Percentiles rank a stretch among this genome's conserved stretches.
phyloP scores from a whole-genome alignment of 805 yeast species.

The Nakazawaea wickerhamii region DNA sequence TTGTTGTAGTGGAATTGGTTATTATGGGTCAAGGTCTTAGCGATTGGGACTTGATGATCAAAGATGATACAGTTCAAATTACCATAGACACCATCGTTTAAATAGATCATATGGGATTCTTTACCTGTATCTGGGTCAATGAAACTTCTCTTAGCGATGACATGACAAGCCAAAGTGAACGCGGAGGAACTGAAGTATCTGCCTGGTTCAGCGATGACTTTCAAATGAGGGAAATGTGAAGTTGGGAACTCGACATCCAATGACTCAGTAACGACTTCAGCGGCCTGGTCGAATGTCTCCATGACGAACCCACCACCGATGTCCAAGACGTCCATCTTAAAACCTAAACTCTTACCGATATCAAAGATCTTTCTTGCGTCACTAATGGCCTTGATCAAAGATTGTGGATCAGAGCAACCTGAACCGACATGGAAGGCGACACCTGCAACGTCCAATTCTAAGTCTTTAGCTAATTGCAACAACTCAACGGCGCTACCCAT shows the following conservation, averaged over 20 bases:
- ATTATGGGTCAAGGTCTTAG: constrained; percentile 57
- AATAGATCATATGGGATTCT: constrained; percentile 63
- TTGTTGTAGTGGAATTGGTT: constrained; percentile 37
- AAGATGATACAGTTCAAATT: constrained; percentile 89
- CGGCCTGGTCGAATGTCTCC: constrained; percentile 51
- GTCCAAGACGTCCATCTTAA: constrained; percentile 55
- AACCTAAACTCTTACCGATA: constrained; percentile 42
- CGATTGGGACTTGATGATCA: constrained; percentile 81
- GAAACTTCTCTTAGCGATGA: constrained; percentile 72
- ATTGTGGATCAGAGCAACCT: constrained; percentile 71
- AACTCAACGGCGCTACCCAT: constrained; percentile 46
- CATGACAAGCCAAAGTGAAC: constrained; percentile 76
- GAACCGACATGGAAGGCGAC: constrained; percentile 96
- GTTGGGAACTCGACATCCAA: constrained; percentile 59
- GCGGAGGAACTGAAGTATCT: constrained; percentile 82
- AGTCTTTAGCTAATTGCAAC: constrained; percentile 53
- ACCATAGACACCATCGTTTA: constrained; percentile 95
- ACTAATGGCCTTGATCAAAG: constrained; percentile 63
- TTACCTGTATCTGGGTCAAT: constrained; percentile 20
- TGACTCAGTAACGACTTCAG: constrained; percentile 49
- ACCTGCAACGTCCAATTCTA: constrained; percentile 67
- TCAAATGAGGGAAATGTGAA: constrained; percentile 24
- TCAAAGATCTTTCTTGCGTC: constrained; percentile 71
- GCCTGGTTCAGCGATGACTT: constrained; percentile 89
- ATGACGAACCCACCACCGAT: constrained; percentile 91